A percentile compares a stretch with the other conserved stretches of the same genome.
Evolutionary conservation across 345 rosid genomes (phyloP).

Genomic region (Rhodamnia argentea): DNA sequence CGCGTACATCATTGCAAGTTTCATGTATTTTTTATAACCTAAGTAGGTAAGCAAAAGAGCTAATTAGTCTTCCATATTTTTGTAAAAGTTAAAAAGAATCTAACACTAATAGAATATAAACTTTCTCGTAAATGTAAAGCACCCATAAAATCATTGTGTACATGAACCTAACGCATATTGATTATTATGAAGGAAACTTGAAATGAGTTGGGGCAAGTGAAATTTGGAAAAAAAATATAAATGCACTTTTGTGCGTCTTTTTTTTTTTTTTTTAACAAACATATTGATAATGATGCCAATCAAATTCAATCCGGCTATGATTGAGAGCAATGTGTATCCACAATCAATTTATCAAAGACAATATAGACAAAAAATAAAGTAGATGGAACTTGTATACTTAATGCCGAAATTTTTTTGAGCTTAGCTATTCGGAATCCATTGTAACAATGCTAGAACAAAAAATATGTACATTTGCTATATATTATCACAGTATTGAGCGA

Average conservation of each 20-base stretch:
- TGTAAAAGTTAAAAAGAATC: no score
- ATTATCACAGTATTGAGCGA: neutral
- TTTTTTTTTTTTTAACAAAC: neutral
- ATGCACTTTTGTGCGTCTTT: neutral
- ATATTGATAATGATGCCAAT: neutral
- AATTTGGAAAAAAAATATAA: neutral
- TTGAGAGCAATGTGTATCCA: neutral
- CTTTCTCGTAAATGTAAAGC: no score
- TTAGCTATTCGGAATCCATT: neutral
- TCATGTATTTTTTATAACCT: neutral
- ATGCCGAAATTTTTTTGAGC: no score
- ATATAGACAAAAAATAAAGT: neutral
- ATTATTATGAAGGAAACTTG: neutral
- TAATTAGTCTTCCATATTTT: neutral
- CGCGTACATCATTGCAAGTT: neutral
- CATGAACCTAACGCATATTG: neutral
- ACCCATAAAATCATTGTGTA: neutral
- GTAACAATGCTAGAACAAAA: neutral
- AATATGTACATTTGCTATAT: neutral
- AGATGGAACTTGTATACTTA: neutral
- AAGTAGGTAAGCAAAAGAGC: neutral
- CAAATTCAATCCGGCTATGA: neutral
- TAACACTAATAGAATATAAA: no score
- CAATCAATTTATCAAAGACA: neutral
- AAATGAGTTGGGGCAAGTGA: neutral